Percentiles rank a stretch among this genome's conserved stretches.
phyloP scores from a whole-genome alignment of 331 rosid species.

The Acacia pycnantha region DNA sequence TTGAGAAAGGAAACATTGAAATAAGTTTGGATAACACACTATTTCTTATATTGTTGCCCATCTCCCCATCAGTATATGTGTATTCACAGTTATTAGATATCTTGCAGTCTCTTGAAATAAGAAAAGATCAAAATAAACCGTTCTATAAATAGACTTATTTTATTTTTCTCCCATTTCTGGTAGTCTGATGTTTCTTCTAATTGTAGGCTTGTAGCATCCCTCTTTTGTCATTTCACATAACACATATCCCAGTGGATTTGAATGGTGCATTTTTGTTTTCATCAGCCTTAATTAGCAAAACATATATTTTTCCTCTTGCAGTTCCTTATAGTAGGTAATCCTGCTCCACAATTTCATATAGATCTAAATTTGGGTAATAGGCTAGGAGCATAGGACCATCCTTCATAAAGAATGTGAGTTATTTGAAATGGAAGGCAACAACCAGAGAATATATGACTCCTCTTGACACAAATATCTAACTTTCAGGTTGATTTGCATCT shows the following conservation, averaged over 20 bases:
- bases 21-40: background rate
- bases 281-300: slow-evolving; percentile 3
- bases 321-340: background rate
- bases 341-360: background rate
- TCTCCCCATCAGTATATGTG: background rate
- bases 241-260: background rate
- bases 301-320: background rate
- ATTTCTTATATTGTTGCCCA: background rate
- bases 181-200: background rate
- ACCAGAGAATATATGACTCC: background rate
- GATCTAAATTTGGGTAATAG: slow-evolving; percentile 7
- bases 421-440: slow-evolving; percentile 8
- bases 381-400: background rate
- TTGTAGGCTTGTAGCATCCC: background rate
- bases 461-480: slow-evolving; percentile 32
- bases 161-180: background rate
- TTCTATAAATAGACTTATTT: background rate
- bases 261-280: background rate
- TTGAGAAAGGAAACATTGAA: background rate
- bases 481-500: slow-evolving; percentile 88
- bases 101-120: background rate
- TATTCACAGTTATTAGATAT: background rate
- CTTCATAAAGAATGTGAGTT: background rate
- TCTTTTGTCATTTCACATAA: background rate
- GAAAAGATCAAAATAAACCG: background rate